Conservation (phyloP, 2,329 filamentous ascomycete genomes). For the Nothopassalora personata region DNA sequence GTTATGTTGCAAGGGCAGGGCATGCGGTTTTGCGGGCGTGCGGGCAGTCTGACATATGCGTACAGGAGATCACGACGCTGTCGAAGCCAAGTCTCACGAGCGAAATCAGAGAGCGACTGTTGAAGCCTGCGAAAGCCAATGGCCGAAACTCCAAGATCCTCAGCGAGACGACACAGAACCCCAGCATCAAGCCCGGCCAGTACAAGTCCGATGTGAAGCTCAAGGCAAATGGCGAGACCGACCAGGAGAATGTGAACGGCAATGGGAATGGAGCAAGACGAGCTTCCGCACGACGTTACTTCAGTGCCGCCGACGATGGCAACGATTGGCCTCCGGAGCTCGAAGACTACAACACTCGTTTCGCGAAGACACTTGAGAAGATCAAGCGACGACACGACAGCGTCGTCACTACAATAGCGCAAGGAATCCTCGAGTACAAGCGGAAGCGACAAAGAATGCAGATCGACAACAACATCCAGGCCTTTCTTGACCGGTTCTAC, state of each 20-base stretch:
- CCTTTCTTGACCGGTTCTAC: conserved; percentile 97
- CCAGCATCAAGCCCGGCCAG: conserved; percentile 79
- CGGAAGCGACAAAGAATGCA: conserved; percentile 94
- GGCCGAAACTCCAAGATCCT: conserved; percentile 63
- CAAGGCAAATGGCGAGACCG: conserved; percentile 38
- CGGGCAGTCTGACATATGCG: conserved; percentile 4
- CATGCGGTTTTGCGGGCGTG: background rate
- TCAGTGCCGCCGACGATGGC: conserved; percentile 77
- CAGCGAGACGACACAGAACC: conserved; percentile 80
- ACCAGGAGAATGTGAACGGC: conserved; percentile 44
- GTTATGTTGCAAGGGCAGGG: conserved; percentile 24
- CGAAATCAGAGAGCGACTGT: conserved; percentile 73
- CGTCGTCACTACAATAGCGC: conserved; percentile 95
- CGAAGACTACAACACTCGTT: conserved; percentile 87
- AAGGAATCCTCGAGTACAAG: conserved; percentile 98
- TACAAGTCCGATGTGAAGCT: conserved; percentile 58
- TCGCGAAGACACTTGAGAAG: conserved; percentile 79
- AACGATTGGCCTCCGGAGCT: conserved; percentile 87
- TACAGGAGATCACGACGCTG: conserved; percentile 84
- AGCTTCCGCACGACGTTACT: conserved; percentile 64
- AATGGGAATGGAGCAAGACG: conserved; percentile 46
- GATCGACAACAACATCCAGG: conserved; percentile 94
- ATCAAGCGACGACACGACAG: conserved; percentile 96
- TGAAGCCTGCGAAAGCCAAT: conserved; percentile 57
- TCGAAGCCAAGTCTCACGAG: conserved; percentile 69